Conservation (phyloP, 1,284 basidiomycete genomes). For the Tilletia walkeri region DNA sequence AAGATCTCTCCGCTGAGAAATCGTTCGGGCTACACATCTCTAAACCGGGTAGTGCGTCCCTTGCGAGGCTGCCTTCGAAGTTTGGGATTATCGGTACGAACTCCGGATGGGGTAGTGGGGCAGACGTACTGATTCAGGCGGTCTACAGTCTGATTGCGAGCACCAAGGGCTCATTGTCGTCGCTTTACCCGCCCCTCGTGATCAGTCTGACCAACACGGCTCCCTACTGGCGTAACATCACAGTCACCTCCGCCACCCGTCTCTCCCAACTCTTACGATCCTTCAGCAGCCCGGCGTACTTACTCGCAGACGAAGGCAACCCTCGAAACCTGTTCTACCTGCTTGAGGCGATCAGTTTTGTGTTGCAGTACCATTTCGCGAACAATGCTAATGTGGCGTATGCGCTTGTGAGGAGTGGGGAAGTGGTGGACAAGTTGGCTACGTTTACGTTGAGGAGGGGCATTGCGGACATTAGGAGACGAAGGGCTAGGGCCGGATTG, state of each 20-base stretch:
- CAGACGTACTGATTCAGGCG: slow-evolving; percentile 61
- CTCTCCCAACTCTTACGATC: slow-evolving; percentile 83
- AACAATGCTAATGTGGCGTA: slow-evolving; percentile 87
- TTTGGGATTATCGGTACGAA: slow-evolving; percentile 64
- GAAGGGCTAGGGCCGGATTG: slow-evolving; percentile 21
- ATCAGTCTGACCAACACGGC: slow-evolving; percentile 84
- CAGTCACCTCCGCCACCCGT: slow-evolving; percentile 72
- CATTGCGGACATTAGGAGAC: slow-evolving; percentile 70
- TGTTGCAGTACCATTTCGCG: slow-evolving; percentile 62
- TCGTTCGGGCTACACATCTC: slow-evolving; percentile 64
- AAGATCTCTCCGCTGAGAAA: slow-evolving; percentile 80
- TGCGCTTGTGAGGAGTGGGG: slow-evolving; percentile 76
- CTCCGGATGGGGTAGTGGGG: slow-evolving; percentile 71
- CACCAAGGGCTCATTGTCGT: slow-evolving; percentile 62
- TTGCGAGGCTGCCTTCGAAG: slow-evolving; percentile 65
- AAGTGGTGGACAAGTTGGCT: slow-evolving; percentile 79
- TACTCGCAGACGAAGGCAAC: slow-evolving; percentile 88
- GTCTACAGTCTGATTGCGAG: slow-evolving; percentile 81
- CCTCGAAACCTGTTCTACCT: slow-evolving; percentile 87
- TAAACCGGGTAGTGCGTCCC: slow-evolving; percentile 41
- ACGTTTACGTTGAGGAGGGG: slow-evolving; percentile 80
- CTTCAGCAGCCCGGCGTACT: slow-evolving; percentile 81
- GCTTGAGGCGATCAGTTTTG: slow-evolving; percentile 84
- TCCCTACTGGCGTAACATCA: slow-evolving; percentile 77
- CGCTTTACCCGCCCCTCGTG: slow-evolving; percentile 72